Evolutionary conservation across 345 rosid genomes (phyloP).

Genomic region (Sisymbrium irio): DNA sequence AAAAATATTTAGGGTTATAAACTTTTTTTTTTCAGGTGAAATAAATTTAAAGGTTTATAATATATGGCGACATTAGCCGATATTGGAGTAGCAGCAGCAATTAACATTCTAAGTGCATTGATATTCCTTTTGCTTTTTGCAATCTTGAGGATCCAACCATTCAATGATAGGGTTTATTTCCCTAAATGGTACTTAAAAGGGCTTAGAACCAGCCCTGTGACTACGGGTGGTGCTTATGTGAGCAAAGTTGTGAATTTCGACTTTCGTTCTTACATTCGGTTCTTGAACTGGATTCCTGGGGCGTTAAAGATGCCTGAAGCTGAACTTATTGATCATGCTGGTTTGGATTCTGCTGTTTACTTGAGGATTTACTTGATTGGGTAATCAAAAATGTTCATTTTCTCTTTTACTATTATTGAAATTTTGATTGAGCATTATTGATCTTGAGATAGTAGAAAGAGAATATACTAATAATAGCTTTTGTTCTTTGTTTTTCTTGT

Average conservation of each 20-base stretch:
- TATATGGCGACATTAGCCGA: constrained; percentile 69
- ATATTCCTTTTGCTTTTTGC: constrained; percentile 77
- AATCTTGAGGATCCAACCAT: constrained; percentile 76
- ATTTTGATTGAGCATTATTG: too few species aligned
- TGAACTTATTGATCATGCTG: constrained; percentile 94
- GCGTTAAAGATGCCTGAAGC: constrained; percentile 83
- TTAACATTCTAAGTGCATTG: constrained; percentile 68
- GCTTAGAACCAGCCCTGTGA: constrained; percentile 58
- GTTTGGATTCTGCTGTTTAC: constrained; percentile 91
- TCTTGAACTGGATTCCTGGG: constrained; percentile 85
- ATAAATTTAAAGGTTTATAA: constrained; percentile 17
- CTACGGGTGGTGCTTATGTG: constrained; percentile 55
- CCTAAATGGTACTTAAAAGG: constrained; percentile 95
- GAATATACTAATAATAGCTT: background rate
- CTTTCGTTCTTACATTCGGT: constrained; percentile 54
- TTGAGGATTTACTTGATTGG: constrained; percentile 90
- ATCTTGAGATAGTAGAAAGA: too few species aligned
- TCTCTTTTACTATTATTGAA: too few species aligned
- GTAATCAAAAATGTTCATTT: constrained; percentile 32
- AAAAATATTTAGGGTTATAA: background rate
- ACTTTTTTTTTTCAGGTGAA: constrained; percentile 17
- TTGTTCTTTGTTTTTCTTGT: background rate
- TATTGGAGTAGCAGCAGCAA: constrained; percentile 72
- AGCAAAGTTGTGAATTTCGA: constrained; percentile 71
- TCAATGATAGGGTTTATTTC: constrained; percentile 88